Base-by-base conservation (phyloP, 2,329 filamentous ascomycete species). In the Ustulina deusta region DNA sequence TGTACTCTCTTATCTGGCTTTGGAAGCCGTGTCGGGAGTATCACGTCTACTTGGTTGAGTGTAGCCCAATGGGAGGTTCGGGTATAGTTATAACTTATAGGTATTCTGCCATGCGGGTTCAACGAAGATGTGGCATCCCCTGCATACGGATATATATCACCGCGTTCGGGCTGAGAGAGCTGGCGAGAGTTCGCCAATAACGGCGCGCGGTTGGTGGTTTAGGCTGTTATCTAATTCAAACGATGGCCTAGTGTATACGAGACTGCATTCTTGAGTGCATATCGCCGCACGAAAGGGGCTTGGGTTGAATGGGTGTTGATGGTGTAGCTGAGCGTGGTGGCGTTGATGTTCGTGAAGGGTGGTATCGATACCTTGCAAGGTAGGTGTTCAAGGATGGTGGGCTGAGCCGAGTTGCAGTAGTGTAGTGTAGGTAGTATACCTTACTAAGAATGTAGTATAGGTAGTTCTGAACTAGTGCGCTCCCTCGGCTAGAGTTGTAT, bases 101-200 rank as follows among this genome's bases (percentile, higher is more conserved):
- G 9, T 40, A 6, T 40, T 40, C 2, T 40, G 11, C 10, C 36
- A 13, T 13, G 9, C 11, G 10, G 46, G 15, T 34, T 51, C 48
- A 32, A 27, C 17, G 32, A 34, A 65, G 20, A 20, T 34, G 48
- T 11, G 29, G 20, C 20, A 60, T 60, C 20, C 38, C 42, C 42
- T 62, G 32, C 38, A 61, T 61, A n/a, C 36, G 44, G 32, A 60
- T 49, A 51, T 49, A 6, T 25, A 61, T 6, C 52, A n/a, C 36
- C 25, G 49, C 27, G n/a, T 57, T 44, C 22, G 52, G 46, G 64
- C 52, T 66, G 46, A 59, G 54, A 57, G 44, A 46, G 25, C 59
- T 54, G 27, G 63, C 9, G 52, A 29, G 15, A 27, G 20, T 36
- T 61, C 52, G 20, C 64, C 59, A 62, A 59, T 62, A 11, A 63